Evolutionary conservation across 2,329 filamentous ascomycete genomes (phyloP).

Genomic region (Penicillium crustosum): DNA sequence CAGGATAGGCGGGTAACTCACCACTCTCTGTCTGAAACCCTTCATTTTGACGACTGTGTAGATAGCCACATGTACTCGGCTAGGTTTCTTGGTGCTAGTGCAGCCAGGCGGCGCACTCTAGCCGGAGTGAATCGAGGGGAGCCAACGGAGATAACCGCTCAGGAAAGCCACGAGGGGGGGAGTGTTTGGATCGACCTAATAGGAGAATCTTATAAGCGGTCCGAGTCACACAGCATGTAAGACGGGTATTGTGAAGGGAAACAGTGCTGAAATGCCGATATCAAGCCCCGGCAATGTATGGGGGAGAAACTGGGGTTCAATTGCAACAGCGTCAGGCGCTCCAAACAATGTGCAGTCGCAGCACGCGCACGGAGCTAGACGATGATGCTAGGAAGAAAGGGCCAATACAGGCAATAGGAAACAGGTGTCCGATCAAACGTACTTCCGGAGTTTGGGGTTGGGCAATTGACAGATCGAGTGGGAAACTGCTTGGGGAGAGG

Average conservation of each 20-base stretch:
- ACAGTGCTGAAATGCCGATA: neutral
- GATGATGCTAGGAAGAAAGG: slow-evolving; percentile 12
- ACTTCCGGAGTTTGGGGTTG: slow-evolving; percentile 15
- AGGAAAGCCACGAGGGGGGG: slow-evolving; percentile 26
- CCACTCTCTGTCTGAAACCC: slow-evolving; percentile 95
- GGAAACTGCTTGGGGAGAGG: slow-evolving; percentile 8
- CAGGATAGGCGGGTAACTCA: slow-evolving; percentile 54
- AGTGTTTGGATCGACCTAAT: slow-evolving; percentile 35
- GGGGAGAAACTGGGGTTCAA: slow-evolving; percentile 10
- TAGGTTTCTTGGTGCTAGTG: slow-evolving; percentile 33
- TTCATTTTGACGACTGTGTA: slow-evolving; percentile 70
- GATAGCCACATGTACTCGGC: slow-evolving; percentile 39
- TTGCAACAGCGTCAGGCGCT: slow-evolving; percentile 11
- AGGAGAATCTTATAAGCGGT: slow-evolving; percentile 31
- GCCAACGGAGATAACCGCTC: slow-evolving; percentile 23
- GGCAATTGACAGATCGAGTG: slow-evolving; percentile 22
- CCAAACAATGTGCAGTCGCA: slow-evolving; percentile 20
- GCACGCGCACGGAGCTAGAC: slow-evolving; percentile 26
- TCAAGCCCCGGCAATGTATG: neutral
- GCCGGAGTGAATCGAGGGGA: slow-evolving; percentile 31
- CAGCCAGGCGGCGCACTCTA: slow-evolving; percentile 38
- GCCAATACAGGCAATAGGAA: slow-evolving; percentile 6
- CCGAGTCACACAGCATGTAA: slow-evolving; percentile 18
- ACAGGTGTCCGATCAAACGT: slow-evolving; percentile 9
- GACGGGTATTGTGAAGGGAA: neutral